Percentiles rank a stretch among this genome's conserved stretches.
phyloP scores from a whole-genome alignment of 805 yeast species.

The Metschnikowia cerradonensis region DNA sequence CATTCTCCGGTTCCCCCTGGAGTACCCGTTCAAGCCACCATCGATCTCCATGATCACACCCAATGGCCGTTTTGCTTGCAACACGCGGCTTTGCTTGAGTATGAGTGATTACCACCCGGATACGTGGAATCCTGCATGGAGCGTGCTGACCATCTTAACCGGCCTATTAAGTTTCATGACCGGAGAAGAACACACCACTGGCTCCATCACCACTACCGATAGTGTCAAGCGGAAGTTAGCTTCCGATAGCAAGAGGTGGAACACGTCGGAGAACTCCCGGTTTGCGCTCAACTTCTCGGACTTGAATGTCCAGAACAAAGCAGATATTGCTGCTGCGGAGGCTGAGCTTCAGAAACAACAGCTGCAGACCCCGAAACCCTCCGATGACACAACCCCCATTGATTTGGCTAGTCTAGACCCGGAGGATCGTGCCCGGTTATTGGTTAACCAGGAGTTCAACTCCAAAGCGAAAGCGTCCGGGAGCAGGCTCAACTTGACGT shows the following conservation, averaged over 20 bases:
- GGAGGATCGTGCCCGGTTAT: slow-evolving; percentile 57
- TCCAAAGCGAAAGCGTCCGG: slow-evolving; percentile 2
- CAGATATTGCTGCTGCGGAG: slow-evolving; percentile 24
- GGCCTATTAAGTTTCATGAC: slow-evolving; percentile 93
- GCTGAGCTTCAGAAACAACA: slow-evolving; percentile 13
- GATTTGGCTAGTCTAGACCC: slow-evolving; percentile 49
- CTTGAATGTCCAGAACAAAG: slow-evolving; percentile 42
- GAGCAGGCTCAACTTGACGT: slow-evolving; percentile 15
- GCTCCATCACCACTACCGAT: slow-evolving; percentile 67
- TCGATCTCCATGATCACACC: slow-evolving; percentile 87
- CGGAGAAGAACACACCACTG: slow-evolving; percentile 78
- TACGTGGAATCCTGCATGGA: slow-evolving; percentile 96
- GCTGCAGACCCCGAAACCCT: slow-evolving; percentile 6
- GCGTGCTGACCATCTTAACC: slow-evolving; percentile 80
- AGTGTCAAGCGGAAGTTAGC: slow-evolving; percentile 56
- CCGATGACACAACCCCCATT: slow-evolving; percentile 16
- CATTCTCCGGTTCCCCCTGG: slow-evolving; percentile 72
- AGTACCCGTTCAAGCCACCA: slow-evolving; percentile 91
- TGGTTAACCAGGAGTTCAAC: slow-evolving; percentile 13
- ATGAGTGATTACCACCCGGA: slow-evolving; percentile 95
- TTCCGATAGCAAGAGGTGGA: slow-evolving; percentile 55
- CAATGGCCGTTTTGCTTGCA: slow-evolving; percentile 78
- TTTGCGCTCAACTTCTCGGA: slow-evolving; percentile 71
- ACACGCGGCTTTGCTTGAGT: slow-evolving; percentile 79
- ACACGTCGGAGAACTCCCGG: slow-evolving; percentile 49